Evolutionary conservation across 371 early-diverging fungal genomes (phyloP), one percentile per base, ranked within the genome.

Genomic region (Mucor velutinosus): DNA sequence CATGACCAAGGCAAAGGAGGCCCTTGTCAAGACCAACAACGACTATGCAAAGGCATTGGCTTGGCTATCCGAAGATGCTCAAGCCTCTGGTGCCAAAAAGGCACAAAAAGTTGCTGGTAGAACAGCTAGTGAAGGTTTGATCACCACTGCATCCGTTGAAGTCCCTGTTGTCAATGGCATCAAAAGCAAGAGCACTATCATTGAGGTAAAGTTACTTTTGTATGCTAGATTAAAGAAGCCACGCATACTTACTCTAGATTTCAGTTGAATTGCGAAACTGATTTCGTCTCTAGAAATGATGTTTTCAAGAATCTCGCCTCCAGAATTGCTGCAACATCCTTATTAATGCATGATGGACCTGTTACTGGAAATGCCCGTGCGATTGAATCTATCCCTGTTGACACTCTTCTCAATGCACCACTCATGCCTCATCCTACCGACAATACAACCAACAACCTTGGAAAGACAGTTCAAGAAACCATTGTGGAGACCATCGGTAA

Each of bases 261-360:
- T 11, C 85, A 94, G 89, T 72, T 94, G 60, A 92, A 93, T 79
- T 94, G 95, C 68, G 98, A 97, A 77, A 95, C 98, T 0, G 98
- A 97, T 75, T 97, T 97, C 84, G 98, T 96, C 8, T 90, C 95
- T 11, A 87, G 94, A 65, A 91, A 90, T 69, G 85, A 84, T 41
- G 81, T 91, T n/a, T 97, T 97, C 79, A 87, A 88, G 58, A 81
- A 88, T 33, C 86, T 95, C 51, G 95, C 93, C 29, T 75, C 85
- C 15, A 82, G 84, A 58, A 89, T 93, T 57, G 93, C 94, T 0
- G 81, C 84, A 1, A 89, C 91, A 0, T 89, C 89, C 3, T 69
- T 89, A 6, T 72, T 86, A 21, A 72, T 87, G 58, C 84, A 81
- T 43, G 82, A 83, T 25, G 64, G 61, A 27, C 33, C 58, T 25